A percentile compares a stretch with the other conserved stretches of the same genome.
These are phyloP conservation scores for Mycocentrospora acerina DNA, from an alignment of 2,329 filamentous ascomycete species.

Conservation along the genomic window DNA sequence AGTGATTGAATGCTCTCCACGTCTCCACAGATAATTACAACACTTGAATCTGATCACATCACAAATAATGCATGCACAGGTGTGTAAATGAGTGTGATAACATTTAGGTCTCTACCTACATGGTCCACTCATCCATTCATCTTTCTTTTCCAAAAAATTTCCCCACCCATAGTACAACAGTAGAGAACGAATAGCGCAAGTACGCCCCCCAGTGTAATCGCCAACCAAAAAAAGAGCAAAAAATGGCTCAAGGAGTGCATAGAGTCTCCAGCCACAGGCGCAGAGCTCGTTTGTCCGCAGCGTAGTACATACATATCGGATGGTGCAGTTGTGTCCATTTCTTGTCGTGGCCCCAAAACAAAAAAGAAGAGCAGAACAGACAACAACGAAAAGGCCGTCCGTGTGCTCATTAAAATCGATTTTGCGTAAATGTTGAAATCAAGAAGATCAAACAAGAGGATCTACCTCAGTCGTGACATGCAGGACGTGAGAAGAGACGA, in stretches of 20 bases:
- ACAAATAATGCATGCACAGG: too few relatives aligned
- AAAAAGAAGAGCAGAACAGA: slow-evolving; percentile 7
- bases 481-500: slow-evolving; percentile 29
- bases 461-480: slow-evolving; percentile 14
- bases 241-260: slow-evolving; percentile 37
- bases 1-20: too few relatives aligned
- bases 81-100: too few relatives aligned
- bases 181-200: slow-evolving; percentile 12
- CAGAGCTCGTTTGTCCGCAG: slow-evolving; percentile 32
- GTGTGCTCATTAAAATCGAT: slow-evolving; percentile 40
- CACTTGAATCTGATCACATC: too few relatives aligned
- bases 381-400: slow-evolving; percentile 21
- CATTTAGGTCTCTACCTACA: background rate
- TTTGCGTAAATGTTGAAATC: slow-evolving; percentile 29
- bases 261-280: slow-evolving; percentile 39
- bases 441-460: slow-evolving; percentile 30
- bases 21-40: too few relatives aligned
- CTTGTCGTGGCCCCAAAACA: slow-evolving; percentile 17
- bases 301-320: slow-evolving; percentile 5
- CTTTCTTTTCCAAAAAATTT: slow-evolving; percentile 7
- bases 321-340: slow-evolving; percentile 9
- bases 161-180: slow-evolving; percentile 9
- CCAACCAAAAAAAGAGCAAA: slow-evolving; percentile 12
- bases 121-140: slow-evolving; percentile 16
- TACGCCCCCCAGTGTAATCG: slow-evolving; percentile 1